These are phyloP conservation scores for Boletus rufocinnamomeus DNA, from an alignment of 768 basidiomycete genomes.

Conservation along the genomic window DNA sequence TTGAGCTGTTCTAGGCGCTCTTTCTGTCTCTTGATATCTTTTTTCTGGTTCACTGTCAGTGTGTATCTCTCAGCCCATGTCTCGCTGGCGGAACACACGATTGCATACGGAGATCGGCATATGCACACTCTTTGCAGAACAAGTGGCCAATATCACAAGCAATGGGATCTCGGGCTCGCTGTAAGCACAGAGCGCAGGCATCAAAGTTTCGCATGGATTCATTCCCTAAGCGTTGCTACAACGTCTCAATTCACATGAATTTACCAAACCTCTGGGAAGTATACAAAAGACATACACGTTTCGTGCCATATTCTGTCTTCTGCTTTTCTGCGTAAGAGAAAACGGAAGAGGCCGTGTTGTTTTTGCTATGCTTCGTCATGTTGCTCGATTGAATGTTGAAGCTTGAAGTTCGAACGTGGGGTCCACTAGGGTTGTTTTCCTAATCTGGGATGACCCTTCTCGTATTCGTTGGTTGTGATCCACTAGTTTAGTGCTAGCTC, in stretches of 20 bases:
- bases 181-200: constrained; percentile 86
- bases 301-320: constrained; percentile 78
- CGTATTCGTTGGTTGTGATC: no score
- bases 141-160: constrained; percentile 85
- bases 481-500: no score
- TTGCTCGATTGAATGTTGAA: no score
- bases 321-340: constrained; percentile 91
- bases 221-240: constrained; percentile 56
- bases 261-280: not conserved
- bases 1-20: constrained; percentile 70
- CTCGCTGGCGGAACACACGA: constrained; percentile 6
- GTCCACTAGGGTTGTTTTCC: no score
- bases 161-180: constrained; percentile 79
- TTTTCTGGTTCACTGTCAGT: constrained; percentile 82
- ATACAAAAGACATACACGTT: constrained; percentile 48
- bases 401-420: not conserved
- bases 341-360: constrained; percentile 86
- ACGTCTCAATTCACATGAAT: constrained; percentile 9
- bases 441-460: no score
- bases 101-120: constrained; percentile 74
- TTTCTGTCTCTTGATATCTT: constrained; percentile 91
- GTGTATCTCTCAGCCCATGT: constrained; percentile 13
- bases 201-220: constrained; percentile 94
- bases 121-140: constrained; percentile 94
- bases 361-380: constrained; percentile 93